A percentile compares a stretch with the other conserved stretches of the same genome.
phyloP scores from a whole-genome alignment of 2,329 filamentous ascomycete genomes.

The Raffaelea deltoideospora region DNA sequence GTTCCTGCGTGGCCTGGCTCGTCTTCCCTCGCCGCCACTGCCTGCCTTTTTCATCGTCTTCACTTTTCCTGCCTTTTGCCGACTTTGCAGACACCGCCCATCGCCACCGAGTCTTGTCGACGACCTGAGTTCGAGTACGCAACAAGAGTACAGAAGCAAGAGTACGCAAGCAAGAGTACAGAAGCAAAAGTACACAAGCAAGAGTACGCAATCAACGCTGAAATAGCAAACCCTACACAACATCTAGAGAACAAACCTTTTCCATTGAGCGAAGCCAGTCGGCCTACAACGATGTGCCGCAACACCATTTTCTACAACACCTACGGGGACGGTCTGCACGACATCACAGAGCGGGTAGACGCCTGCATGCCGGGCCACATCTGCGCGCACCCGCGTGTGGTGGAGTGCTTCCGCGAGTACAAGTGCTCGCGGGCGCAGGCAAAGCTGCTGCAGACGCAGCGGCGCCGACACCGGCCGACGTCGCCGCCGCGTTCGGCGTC shows the following conservation, averaged over 20 bases:
- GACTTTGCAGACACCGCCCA: background rate
- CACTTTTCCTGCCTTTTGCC: background rate
- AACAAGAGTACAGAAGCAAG: no score
- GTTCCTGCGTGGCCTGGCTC: no score
- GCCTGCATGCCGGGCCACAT: constrained; percentile 15
- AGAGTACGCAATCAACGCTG: no score
- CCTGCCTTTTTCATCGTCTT: background rate
- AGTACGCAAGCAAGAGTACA: no score
- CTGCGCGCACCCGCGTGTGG: constrained; percentile 13
- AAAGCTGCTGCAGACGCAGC: background rate
- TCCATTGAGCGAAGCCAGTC: constrained; percentile 3
- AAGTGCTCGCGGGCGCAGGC: constrained; percentile 4
- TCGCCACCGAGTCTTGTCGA: no score
- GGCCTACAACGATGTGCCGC: constrained; percentile 19
- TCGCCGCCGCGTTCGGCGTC: background rate
- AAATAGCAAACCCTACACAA: no score
- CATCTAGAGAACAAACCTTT: no score
- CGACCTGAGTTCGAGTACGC: no score
- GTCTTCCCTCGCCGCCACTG: constrained; percentile 5
- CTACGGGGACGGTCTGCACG: constrained; percentile 16
- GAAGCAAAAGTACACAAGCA: no score
- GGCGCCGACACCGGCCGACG: background rate
- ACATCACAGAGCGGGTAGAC: constrained; percentile 17
- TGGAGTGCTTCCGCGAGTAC: constrained; percentile 6
- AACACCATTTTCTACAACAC: constrained; percentile 18